Percentiles rank a stretch among this genome's conserved stretches.
Evolutionary conservation across 2,329 filamentous ascomycete species (phyloP).

Genomic region (Eutypella sp.): DNA sequence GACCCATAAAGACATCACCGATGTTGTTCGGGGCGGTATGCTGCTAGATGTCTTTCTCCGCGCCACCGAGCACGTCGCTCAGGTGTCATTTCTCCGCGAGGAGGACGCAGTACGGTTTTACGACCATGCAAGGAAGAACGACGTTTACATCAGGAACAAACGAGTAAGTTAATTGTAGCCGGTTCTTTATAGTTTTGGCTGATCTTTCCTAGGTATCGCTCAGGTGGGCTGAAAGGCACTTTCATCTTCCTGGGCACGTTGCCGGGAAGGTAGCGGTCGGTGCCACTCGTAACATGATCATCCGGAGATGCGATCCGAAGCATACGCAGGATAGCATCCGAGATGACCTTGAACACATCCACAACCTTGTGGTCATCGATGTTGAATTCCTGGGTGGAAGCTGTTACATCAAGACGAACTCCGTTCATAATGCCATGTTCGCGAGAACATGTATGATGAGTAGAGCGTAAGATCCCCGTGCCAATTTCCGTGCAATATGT

Average conservation of each 20-base stretch:
- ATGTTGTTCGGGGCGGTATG: constrained; percentile 63
- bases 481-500: constrained; percentile 1
- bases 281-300: constrained; percentile 68
- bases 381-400: constrained; percentile 54
- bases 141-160: constrained; percentile 64
- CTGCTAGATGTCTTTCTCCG: constrained; percentile 65
- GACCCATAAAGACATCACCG: constrained; percentile 61
- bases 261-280: constrained; percentile 59
- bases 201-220: constrained; percentile 52
- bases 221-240: constrained; percentile 68
- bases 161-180: constrained; percentile 48
- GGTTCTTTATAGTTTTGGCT: constrained; percentile 1
- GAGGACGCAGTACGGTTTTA: constrained; percentile 61
- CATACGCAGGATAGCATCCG: constrained; percentile 62
- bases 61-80: constrained; percentile 52
- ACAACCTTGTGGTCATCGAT: constrained; percentile 68
- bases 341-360: constrained; percentile 75
- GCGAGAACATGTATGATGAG: constrained; percentile 76
- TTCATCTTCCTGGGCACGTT: constrained; percentile 57
- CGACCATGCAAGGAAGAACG: constrained; percentile 57
- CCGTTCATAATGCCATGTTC: constrained; percentile 69
- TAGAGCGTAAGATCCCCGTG: constrained; percentile 35
- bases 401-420: constrained; percentile 70
- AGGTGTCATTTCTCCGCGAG: constrained; percentile 65
- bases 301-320: constrained; percentile 52